Conservation (phyloP, 345 rosid genomes). For the Mallotus nudiflorus region DNA sequence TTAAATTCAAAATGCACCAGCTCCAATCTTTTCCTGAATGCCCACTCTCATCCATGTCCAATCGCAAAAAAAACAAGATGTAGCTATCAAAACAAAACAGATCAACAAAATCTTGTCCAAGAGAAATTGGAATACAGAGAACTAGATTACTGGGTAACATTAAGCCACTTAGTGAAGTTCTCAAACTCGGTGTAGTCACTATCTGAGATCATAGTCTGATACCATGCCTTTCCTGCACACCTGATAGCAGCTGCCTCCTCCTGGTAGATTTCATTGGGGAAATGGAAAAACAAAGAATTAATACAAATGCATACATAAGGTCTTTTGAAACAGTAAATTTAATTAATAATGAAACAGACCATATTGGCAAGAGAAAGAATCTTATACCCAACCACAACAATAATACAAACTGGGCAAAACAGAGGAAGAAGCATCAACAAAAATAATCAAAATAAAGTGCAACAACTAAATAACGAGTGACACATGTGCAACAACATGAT, state of each 20-base stretch:
- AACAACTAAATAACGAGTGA: no score
- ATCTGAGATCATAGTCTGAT: conserved; percentile 88
- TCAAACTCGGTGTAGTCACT: conserved; percentile 88
- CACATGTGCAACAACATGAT: no score
- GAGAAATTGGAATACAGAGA: neutral
- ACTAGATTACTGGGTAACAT: conserved; percentile 55
- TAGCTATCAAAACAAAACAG: neutral
- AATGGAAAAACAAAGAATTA: no score
- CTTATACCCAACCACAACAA: no score
- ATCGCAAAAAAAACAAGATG: neutral
- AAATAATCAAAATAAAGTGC: no score
- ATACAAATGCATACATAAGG: no score
- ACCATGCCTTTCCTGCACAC: conserved; percentile 96
- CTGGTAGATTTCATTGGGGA: conserved; percentile 32
- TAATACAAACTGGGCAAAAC: no score
- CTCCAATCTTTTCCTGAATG: neutral
- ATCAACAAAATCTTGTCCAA: conserved; percentile 7
- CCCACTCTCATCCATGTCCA: conserved; percentile 2
- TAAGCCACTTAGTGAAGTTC: conserved; percentile 85
- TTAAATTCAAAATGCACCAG: neutral
- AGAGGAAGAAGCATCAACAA: no score
- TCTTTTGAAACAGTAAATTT: no score
- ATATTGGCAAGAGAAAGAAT: no score
- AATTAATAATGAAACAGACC: no score
- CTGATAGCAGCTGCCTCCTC: conserved; percentile 74